Conservation (phyloP, 2,329 filamentous ascomycete genomes). For the Sclerotiophoma versabilis region DNA sequence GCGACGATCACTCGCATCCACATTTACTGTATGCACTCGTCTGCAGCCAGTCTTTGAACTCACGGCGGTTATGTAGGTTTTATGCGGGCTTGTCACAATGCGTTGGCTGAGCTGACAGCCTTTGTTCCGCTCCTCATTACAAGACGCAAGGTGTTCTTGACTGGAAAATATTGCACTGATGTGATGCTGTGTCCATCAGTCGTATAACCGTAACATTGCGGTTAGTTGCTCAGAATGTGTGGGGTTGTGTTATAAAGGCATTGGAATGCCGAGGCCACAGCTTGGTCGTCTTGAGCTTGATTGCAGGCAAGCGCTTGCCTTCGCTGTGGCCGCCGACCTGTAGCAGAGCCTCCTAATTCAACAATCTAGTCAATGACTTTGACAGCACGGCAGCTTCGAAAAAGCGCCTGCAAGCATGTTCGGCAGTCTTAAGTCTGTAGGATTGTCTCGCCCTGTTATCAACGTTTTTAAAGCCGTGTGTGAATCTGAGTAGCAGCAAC, state of each 20-base stretch:
- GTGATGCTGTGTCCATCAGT: not conserved
- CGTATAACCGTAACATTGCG: constrained; percentile 3
- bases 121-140: not conserved
- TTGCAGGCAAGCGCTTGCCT: not conserved
- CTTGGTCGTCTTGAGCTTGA: not conserved
- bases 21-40: constrained; percentile 17
- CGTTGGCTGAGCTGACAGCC: constrained; percentile 22
- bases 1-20: constrained; percentile 27
- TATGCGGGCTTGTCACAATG: constrained; percentile 35
- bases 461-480: not conserved
- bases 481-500: constrained; percentile 6
- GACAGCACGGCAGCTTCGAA: not conserved
- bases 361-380: not conserved
- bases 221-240: not conserved
- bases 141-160: constrained; percentile 1
- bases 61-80: constrained; percentile 35
- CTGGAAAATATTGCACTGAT: not conserved
- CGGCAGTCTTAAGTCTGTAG: not conserved
- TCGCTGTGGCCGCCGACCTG: not conserved
- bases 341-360: not conserved
- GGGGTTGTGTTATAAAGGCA: not conserved
- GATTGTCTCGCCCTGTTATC: not conserved
- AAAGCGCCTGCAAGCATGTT: not conserved
- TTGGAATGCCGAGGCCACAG: not conserved
- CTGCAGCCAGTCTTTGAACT: constrained; percentile 27